Evolutionary conservation across 2,329 filamentous ascomycete species (phyloP), one percentile per base, ranked within the genome.

Genomic region (Shiraia bambusicola): DNA sequence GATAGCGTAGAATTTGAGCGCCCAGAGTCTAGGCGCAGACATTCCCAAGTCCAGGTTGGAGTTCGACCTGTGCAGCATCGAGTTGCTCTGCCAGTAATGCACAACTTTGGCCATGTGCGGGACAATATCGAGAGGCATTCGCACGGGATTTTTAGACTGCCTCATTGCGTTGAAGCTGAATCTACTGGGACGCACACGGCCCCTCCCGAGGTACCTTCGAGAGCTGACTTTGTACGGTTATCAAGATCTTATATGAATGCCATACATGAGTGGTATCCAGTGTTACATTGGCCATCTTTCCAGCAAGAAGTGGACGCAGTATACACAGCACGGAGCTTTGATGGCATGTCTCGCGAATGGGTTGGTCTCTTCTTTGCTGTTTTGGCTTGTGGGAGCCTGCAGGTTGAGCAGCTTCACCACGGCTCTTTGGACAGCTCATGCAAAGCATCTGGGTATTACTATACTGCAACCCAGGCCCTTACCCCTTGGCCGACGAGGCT

Each of bases 211-310:
- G 30, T 96, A 39, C 93, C 92, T 0, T 75, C 85, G 1, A 85
- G 83, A 50, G 73, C 81, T 19, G 69, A 83, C 15, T 82, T 84
- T 19, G 88, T 95, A 49, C 81, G 80, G 52, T 75, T 96, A 2
- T 70, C 96, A 24, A 77, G 80, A 25, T 79, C 85, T 27, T 98
- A 95, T 67, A 86, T 87, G 56, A 76, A 79, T 28, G 86, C 85
- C 6, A 76, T 88, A 16, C 92, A 97, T 64, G 79, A 83, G 24
- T 84, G 88, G 66, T 85, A 91, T 54, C 93, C 93, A 0, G 83
- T 95, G 30, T 61, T 97, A 8, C 88, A 97, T 66, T 94, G 91
- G 87, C 87, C 88, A 2, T 86, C 80, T 0, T 94, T 97, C 58
- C 77, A 85, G 56, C 76, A 80, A 34, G 80, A 86, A 37, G 86